Evolutionary conservation across 805 yeast genomes (phyloP).

Genomic region (Candida multigemmis): DNA sequence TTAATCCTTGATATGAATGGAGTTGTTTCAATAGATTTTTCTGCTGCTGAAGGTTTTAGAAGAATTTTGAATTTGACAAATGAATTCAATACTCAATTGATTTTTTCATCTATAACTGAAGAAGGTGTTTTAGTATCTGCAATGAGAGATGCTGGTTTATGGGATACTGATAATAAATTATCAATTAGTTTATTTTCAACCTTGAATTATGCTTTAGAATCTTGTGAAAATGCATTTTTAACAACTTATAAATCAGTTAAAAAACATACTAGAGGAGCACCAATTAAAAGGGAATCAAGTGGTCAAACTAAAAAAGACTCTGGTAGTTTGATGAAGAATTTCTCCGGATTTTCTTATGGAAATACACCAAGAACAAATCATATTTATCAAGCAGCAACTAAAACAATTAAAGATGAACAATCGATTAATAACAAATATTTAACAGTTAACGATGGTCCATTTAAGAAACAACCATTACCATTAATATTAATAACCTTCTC

Average conservation of each 20-base stretch:
- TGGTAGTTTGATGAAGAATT: slow-evolving; percentile 11
- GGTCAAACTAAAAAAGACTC: slow-evolving; percentile 4
- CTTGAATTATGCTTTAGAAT: slow-evolving; percentile 82
- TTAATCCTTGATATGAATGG: slow-evolving; percentile 78
- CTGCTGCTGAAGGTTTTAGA: slow-evolving; percentile 93
- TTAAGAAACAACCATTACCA: slow-evolving; percentile 50
- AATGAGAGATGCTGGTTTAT: slow-evolving; percentile 74
- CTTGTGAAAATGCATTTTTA: slow-evolving; percentile 92
- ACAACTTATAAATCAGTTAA: slow-evolving; percentile 40
- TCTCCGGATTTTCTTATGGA: slow-evolving; percentile 21
- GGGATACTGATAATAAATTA: slow-evolving; percentile 37
- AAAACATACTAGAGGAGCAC: neutral
- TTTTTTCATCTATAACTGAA: slow-evolving; percentile 69
- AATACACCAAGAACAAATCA: slow-evolving; percentile 45
- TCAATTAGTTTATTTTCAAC: slow-evolving; percentile 60
- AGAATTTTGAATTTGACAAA: slow-evolving; percentile 72
- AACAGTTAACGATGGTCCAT: slow-evolving; percentile 24
- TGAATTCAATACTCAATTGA: slow-evolving; percentile 59
- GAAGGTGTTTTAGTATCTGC: slow-evolving; percentile 61
- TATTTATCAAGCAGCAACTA: slow-evolving; percentile 43
- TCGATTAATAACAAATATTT: slow-evolving; percentile 39
- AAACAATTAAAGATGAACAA: slow-evolving; percentile 34
- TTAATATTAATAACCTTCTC: slow-evolving; percentile 56
- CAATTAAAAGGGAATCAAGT: slow-evolving; percentile 1
- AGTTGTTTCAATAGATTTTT: slow-evolving; percentile 77